Base-by-base conservation (phyloP, 1,284 basidiomycete species). In the Ceratobasidium sp. region DNA sequence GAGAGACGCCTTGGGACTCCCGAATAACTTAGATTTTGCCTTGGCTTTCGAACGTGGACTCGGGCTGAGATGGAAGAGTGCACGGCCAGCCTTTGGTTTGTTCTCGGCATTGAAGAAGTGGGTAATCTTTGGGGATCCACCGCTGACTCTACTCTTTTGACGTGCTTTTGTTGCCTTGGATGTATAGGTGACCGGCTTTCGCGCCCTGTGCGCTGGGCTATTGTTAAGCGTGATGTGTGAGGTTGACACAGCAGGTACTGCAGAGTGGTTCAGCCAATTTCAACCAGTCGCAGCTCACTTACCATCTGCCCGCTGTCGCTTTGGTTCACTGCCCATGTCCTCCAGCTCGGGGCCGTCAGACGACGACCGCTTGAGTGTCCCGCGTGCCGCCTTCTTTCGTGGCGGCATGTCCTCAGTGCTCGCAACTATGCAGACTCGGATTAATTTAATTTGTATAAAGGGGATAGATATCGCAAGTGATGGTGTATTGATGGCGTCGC, bases 321-420 rank as follows among this genome's bases (percentile, higher is more conserved):
- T 67, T 34, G 50, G 32, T 18, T 43, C 36, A 21, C 32, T 50
- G 14, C 28, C 52, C 10, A 21, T 21, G 28, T 67, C 64, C 23
- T 67, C 64, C 34, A 28, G 34, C 3, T 2, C 34, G 3, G 61
- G 61, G 9, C 61, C 61, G 50, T 67, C 64, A 26, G 64, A 67
- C 21, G 64, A 67, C 9, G 52, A 55, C 32, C 64, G 64, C 64
- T 67, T 67, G 8, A 55, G 64, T 43, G 34, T 43, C 3, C 48
- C 64, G 18, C 52, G 32, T 30, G 28, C 36, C 50, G 28, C 36
- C 50, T 67, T 67, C 50, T 67, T 67, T 36, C 64, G 64, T 50
- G 62, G 62, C 16, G 64, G 50, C 64, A 67, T 67, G n/a, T n/a
- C n/a, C n/a, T n/a, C n/a, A n/a, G n/a, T n/a, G n/a, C 46, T 16